A percentile compares a stretch with the other conserved stretches of the same genome.
These are phyloP conservation scores for Aspergillus sclerotioniger DNA, from an alignment of 495 filamentous ascomycete species.

Conservation along the genomic window DNA sequence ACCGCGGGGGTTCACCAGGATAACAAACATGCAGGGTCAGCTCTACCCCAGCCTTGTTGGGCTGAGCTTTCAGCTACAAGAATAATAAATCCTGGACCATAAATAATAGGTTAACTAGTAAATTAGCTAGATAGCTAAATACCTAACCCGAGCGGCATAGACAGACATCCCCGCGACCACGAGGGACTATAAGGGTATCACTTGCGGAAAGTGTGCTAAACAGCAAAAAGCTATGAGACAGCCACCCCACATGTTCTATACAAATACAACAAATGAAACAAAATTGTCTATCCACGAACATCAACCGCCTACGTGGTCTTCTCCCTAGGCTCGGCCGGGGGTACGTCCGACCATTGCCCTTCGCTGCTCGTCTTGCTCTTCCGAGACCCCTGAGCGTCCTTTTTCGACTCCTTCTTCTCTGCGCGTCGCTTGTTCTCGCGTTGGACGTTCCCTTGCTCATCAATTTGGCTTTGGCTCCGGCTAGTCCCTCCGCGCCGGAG, in stretches of 20 bases:
- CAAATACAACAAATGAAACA: neutral
- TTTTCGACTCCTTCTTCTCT: constrained; percentile 32
- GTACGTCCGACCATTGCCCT: constrained; percentile 8
- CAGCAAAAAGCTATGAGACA: constrained; percentile 3
- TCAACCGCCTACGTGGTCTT: neutral
- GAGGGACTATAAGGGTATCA: constrained; percentile 4
- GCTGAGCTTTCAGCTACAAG: too few relatives aligned
- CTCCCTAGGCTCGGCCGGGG: neutral
- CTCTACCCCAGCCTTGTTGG: too few relatives aligned
- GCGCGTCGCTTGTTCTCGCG: constrained; percentile 30
- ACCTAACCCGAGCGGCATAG: too few relatives aligned
- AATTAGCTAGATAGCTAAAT: too few relatives aligned
- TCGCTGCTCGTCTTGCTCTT: constrained; percentile 25
- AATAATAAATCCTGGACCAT: too few relatives aligned
- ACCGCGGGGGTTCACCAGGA: too few relatives aligned
- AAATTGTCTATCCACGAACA: neutral
- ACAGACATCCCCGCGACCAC: too few relatives aligned
- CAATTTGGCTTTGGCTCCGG: constrained; percentile 31
- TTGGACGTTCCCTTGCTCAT: constrained; percentile 22
- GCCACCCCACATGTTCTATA: constrained; percentile 1
- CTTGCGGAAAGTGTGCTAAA: neutral
- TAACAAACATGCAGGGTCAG: too few relatives aligned
- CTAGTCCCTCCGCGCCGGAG: constrained; percentile 36
- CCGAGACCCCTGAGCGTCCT: constrained; percentile 19
- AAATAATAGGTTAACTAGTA: too few relatives aligned